These are phyloP conservation scores for Aspergillus viridinutans DNA, from an alignment of 2,329 filamentous ascomycete genomes.

Conservation along the genomic window DNA sequence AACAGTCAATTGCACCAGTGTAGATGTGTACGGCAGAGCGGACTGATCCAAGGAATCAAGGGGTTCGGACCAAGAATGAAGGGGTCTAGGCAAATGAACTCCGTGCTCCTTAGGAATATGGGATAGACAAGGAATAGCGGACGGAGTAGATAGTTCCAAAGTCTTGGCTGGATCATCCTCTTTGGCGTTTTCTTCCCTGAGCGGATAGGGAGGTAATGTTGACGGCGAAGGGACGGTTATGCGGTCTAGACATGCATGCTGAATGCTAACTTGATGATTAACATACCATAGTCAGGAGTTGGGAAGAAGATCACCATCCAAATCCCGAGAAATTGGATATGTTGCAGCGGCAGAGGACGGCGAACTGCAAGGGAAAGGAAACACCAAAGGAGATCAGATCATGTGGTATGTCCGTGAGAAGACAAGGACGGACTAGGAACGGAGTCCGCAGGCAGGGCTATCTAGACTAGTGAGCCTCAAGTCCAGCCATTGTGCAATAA, in stretches of 20 bases:
- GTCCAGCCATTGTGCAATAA: not conserved
- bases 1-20: not conserved
- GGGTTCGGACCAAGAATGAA: not conserved
- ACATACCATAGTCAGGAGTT: no score
- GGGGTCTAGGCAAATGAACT: not conserved
- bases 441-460: not conserved
- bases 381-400: not conserved
- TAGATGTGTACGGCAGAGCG: not conserved
- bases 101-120: not conserved
- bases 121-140: not conserved
- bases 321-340: not conserved
- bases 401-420: not conserved
- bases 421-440: not conserved
- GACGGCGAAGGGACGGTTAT: not conserved
- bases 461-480: not conserved
- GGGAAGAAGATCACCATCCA: no score
- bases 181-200: not conserved
- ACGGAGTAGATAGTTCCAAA: not conserved
- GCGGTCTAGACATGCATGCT: no score
- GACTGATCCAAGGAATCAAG: not conserved
- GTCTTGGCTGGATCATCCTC: not conserved
- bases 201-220: not conserved
- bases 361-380: not conserved
- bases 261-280: no score
- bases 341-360: not conserved